Base-by-base conservation (phyloP, 2,329 filamentous ascomycete genomes). In the Emergomyces orientalis region DNA sequence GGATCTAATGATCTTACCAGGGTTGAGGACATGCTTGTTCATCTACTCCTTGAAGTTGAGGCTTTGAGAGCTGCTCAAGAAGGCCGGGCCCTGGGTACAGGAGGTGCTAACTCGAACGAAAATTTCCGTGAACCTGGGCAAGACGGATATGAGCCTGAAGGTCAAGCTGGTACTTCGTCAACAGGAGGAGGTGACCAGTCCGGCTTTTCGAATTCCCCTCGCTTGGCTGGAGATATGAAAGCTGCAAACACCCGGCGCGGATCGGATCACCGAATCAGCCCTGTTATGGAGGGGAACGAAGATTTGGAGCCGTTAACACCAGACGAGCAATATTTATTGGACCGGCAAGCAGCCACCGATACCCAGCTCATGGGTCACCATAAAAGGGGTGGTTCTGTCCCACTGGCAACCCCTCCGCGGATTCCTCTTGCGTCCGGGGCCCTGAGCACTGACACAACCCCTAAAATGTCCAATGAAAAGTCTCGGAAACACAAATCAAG, bases 11-110 rank as follows among this genome's bases (percentile, higher is more conserved):
- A 99, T 69, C 83, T 97, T 60, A 85, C 86, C 67, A 89, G 91
- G 69, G 96, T 97, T 65, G 90, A 94, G 74, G 88, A 90, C 65
- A 93, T 94, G 88, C 83, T 99, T 41, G 89, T 94, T 74, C 91
- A 96, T 72, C 83, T 99, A 27, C 84, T 99, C 25, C 89, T 87
- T 59, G 94, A 99, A 73, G 92, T 99, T 7, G 93, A 97, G 73
- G 89, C 85, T 56, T 80, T 94, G 63, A 90, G 91, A 71, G 83
- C 77, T 59, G 76, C 75, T 27, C 82, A 84, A 67, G 78, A 80
- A 62, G 71, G 77, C 63, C 71, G 68, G 41, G 65, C 64, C 49
- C 65, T 67, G 37, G 69, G 69, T 51, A 70, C 64, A 32, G 67
- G 65, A 52, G 67, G 67, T 54, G 79, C 86, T 47, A 84, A 82